Evolutionary conservation across 108 stramenopile genomes (phyloP).

Genomic region (Mediolabrus comicus): DNA sequence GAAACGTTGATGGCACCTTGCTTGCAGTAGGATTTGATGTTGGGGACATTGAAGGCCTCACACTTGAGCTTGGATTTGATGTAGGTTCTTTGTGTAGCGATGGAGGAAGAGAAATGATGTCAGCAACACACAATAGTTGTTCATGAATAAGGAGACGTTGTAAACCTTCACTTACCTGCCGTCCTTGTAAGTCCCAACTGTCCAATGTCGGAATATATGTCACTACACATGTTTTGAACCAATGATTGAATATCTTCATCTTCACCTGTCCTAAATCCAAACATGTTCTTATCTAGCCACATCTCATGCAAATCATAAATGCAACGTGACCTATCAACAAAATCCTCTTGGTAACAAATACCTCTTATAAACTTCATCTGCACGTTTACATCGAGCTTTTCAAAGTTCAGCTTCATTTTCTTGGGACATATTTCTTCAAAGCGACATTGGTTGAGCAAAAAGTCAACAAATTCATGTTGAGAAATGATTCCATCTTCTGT

Average conservation of each 20-base stretch:
- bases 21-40: neutral
- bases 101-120: neutral
- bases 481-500: slow-evolving; percentile 26
- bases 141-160: neutral
- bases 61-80: neutral
- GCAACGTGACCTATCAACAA: slow-evolving; percentile 10
- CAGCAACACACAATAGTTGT: neutral
- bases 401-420: slow-evolving; percentile 4
- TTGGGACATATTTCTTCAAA: slow-evolving; percentile 11
- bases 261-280: slow-evolving; percentile 5
- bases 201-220: slow-evolving; percentile 15
- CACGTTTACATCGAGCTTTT: slow-evolving; percentile 15
- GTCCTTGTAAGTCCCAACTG: slow-evolving; percentile 17
- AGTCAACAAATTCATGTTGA: slow-evolving; percentile 21
- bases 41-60: neutral
- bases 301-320: slow-evolving; percentile 19
- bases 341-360: slow-evolving; percentile 14
- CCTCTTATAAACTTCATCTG: slow-evolving; percentile 28
- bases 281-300: slow-evolving; percentile 15
- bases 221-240: slow-evolving; percentile 15
- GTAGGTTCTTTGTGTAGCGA: neutral
- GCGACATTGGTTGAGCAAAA: slow-evolving; percentile 6
- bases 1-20: neutral
- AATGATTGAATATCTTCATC: neutral
- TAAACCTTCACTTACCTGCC: slow-evolving; percentile 12